Percentiles rank a stretch among this genome's conserved stretches.
Evolutionary conservation across 768 basidiomycete genomes (phyloP).

Genomic region (Lepiota brunneoincarnata): DNA sequence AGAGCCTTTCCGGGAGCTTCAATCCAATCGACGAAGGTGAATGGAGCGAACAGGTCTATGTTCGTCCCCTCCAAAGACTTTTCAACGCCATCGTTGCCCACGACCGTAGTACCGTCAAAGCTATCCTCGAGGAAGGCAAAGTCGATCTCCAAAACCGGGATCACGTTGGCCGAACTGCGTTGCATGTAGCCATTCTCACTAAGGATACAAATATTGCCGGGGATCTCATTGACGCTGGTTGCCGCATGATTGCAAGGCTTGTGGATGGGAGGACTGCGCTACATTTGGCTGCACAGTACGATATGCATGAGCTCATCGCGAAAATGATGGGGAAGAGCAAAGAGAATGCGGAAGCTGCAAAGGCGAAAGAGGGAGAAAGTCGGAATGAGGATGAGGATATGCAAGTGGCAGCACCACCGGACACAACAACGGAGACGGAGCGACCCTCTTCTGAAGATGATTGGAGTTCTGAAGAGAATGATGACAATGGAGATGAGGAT

Average conservation of each 20-base stretch:
- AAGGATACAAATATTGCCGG: slow-evolving; percentile 43
- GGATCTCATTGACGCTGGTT: slow-evolving; percentile 53
- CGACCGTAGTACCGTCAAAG: slow-evolving; percentile 28
- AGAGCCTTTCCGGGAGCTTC: slow-evolving; percentile 61
- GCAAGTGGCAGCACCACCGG: slow-evolving; percentile 9
- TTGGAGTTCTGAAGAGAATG: slow-evolving; percentile 45
- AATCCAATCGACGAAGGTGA: slow-evolving; percentile 65
- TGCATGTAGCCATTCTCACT: slow-evolving; percentile 56
- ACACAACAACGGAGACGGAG: slow-evolving; percentile 19
- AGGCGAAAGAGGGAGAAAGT: slow-evolving; percentile 20
- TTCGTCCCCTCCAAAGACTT: slow-evolving; percentile 50
- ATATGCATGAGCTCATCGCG: slow-evolving; percentile 36
- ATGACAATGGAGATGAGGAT: slow-evolving; percentile 30
- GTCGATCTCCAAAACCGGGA: slow-evolving; percentile 54
- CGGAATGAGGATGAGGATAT: slow-evolving; percentile 22
- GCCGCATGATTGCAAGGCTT: slow-evolving; percentile 51
- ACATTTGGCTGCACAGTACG: slow-evolving; percentile 54
- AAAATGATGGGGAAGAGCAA: slow-evolving; percentile 52
- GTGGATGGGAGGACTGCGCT: slow-evolving; percentile 55
- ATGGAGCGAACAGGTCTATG: slow-evolving; percentile 63
- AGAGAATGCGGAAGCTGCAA: slow-evolving; percentile 30
- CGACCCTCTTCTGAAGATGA: slow-evolving; percentile 46
- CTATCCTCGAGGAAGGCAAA: slow-evolving; percentile 37
- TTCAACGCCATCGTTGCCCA: slow-evolving; percentile 51
- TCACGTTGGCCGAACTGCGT: slow-evolving; percentile 57